Evolutionary conservation across 257 asterid species (phyloP).

Genomic region (Rehmannia glutinosa): DNA sequence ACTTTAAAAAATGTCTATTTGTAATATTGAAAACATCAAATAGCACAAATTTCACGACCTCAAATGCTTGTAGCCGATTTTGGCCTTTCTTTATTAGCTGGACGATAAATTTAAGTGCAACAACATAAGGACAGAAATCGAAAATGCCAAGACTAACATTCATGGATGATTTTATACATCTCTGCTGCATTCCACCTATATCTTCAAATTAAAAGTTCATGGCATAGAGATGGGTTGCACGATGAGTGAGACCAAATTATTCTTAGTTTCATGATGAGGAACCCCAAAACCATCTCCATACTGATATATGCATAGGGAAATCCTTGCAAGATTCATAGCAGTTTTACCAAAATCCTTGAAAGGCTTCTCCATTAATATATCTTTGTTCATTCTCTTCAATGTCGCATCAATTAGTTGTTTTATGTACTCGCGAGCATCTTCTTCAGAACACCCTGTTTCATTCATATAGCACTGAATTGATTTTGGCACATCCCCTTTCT

Average conservation of each 20-base stretch:
- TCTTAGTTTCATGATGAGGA: conserved; percentile 34
- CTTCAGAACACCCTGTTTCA: conserved; percentile 36
- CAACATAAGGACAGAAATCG: too few species aligned
- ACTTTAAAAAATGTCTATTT: too few species aligned
- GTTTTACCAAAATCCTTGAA: conserved; percentile 11
- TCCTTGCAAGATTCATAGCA: conserved; percentile 43
- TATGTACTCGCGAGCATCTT: conserved; percentile 34
- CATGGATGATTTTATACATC: too few species aligned
- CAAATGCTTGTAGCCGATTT: too few species aligned
- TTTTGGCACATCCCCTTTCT: conserved; percentile 47
- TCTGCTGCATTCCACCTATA: too few species aligned
- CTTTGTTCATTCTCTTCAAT: conserved; percentile 38
- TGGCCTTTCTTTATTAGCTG: too few species aligned
- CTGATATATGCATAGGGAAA: conserved; percentile 34
- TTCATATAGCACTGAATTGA: conserved; percentile 45
- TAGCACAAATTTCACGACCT: too few species aligned
- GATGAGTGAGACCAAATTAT: conserved; percentile 28
- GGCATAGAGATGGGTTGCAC: conserved; percentile 31
- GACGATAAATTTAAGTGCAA: too few species aligned
- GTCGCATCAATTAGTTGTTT: conserved; percentile 17
- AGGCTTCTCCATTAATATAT: conserved; percentile 25
- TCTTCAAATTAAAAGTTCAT: too few species aligned
- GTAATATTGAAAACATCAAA: too few species aligned
- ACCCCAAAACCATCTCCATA: conserved; percentile 49
- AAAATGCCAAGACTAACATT: too few species aligned